phyloP scores from a whole-genome alignment of 257 asterid species.

The Fraxinus anomala region DNA sequence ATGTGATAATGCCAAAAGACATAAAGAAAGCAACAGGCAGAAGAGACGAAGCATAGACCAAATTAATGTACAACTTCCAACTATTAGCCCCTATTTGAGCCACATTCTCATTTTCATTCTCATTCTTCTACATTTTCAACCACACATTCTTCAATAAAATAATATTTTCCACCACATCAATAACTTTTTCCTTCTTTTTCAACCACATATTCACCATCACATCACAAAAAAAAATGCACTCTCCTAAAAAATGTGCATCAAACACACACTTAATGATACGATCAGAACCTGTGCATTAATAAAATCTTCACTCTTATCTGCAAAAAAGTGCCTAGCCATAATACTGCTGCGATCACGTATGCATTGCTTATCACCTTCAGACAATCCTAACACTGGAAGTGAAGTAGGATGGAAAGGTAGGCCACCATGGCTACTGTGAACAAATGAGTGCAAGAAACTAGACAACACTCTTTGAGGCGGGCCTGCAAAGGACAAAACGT shows the following conservation, averaged over 20 bases:
- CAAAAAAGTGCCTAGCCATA: slow-evolving; percentile 98
- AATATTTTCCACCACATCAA: too few species aligned
- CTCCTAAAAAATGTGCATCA: too few species aligned
- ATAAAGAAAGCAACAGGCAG: not conserved
- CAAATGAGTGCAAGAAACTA: slow-evolving; percentile 89
- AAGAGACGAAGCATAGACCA: not conserved
- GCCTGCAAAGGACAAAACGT: slow-evolving; percentile 52
- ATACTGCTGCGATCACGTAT: slow-evolving; percentile 98
- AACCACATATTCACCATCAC: too few species aligned
- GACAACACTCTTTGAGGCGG: slow-evolving; percentile 98
- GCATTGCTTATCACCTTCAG: slow-evolving; percentile 93
- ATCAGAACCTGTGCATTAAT: slow-evolving; percentile 76
- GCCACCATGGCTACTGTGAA: slow-evolving; percentile 74
- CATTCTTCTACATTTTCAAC: too few species aligned
- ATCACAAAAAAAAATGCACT: too few species aligned
- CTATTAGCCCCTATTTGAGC: not conserved
- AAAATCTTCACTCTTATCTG: slow-evolving; percentile 89
- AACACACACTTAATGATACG: not conserved
- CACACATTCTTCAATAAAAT: too few species aligned
- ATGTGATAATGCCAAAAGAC: not conserved
- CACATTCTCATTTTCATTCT: too few species aligned
- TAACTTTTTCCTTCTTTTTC: too few species aligned
- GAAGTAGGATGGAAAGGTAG: slow-evolving; percentile 79
- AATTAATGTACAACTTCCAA: slow-evolving; percentile 23
- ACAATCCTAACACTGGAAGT: slow-evolving; percentile 88